Evolutionary conservation across 139 green algal species (phyloP).

Genomic region (Tetradesmus obliquus): DNA sequence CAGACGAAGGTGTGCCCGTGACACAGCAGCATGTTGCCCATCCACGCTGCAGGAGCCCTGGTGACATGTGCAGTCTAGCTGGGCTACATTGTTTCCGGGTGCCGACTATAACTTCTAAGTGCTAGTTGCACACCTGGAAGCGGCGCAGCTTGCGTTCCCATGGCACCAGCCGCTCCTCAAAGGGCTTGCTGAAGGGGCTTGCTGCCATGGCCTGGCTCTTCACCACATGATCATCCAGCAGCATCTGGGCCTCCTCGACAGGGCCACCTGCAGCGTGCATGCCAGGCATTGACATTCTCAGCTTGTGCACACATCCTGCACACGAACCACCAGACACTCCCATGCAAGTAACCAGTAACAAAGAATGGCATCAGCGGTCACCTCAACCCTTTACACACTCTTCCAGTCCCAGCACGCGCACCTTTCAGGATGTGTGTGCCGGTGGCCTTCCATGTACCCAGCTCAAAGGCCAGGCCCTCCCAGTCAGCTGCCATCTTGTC

Average conservation of each 20-base stretch:
- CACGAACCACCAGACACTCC: not conserved
- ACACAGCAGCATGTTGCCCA: not conserved
- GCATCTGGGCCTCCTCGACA: conserved; percentile 80
- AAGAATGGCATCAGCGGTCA: not conserved
- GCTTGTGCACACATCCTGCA: not conserved
- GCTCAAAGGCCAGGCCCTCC: conserved; percentile 75
- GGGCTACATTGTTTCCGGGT: not conserved
- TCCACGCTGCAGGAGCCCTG: not conserved
- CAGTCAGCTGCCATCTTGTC: conserved; percentile 69
- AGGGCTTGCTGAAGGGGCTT: conserved; percentile 75
- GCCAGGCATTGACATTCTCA: not conserved
- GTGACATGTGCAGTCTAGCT: not conserved
- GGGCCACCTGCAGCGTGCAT: conserved; percentile 49
- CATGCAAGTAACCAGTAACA: not conserved
- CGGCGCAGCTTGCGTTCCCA: conserved; percentile 75
- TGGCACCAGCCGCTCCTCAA: conserved; percentile 69
- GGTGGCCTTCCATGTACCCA: conserved; percentile 77
- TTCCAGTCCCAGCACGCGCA: not conserved
- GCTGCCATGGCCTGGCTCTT: conserved; percentile 76
- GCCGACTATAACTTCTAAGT: not conserved
- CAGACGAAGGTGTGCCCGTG: not conserved
- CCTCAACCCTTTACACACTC: too few species aligned
- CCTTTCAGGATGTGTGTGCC: conserved; percentile 77
- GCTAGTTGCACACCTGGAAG: conserved; percentile 64
- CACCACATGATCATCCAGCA: conserved; percentile 87